Base-by-base conservation (phyloP, 2,329 filamentous ascomycete genomes). In the Boeremia exigua region DNA sequence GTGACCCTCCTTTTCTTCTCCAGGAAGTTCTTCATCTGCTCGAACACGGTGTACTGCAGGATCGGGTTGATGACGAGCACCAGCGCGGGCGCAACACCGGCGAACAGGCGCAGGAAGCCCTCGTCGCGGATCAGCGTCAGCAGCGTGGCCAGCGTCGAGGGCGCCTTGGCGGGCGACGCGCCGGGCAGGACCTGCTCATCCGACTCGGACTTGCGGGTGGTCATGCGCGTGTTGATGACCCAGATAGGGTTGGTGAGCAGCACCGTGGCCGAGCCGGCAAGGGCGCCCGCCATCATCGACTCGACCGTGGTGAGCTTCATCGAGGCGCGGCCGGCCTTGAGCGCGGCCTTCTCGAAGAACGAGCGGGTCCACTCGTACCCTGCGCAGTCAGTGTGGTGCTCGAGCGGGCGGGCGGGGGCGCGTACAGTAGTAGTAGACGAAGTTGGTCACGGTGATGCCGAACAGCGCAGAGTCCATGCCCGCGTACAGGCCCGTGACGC, bases 181-280 rank as follows among this genome's bases (percentile, higher is more conserved):
- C 74, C 75, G 1, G 77, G 77, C 4, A 79, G 71, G 15, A 69
- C 63, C 25, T 69, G 64, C 45, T 78, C 75, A 11, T 73, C 68
- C 23, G 76, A 75, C 43, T 82, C 80, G n/a, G 86, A 85, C 79
- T 90, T 89, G 69, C 92, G 87, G 45, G 95, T 94, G 19, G 95
- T 99, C 89, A 99, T 96, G 72, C 95, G 90, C 50, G 95, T 99
- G 82, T 99, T 99, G 76, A 99, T 83, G 47, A 99, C 95, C 95
- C 95, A 99, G 79, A 99, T 99, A 42, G 95, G 95, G 81, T 99
- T 99, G 58, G 95, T 99, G 71, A 97, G 84, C 71, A 99, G 83
- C 63, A 99, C 95, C 15, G 95, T 99, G 11, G 94, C 94, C 63
- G 89, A 93, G 11, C 95, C 95, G 36, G 95, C 95, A 67, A 99